A percentile compares a stretch with the other conserved stretches of the same genome.
phyloP scores from a whole-genome alignment of 164 flowering plant species.

The Taxillus chinensis region DNA sequence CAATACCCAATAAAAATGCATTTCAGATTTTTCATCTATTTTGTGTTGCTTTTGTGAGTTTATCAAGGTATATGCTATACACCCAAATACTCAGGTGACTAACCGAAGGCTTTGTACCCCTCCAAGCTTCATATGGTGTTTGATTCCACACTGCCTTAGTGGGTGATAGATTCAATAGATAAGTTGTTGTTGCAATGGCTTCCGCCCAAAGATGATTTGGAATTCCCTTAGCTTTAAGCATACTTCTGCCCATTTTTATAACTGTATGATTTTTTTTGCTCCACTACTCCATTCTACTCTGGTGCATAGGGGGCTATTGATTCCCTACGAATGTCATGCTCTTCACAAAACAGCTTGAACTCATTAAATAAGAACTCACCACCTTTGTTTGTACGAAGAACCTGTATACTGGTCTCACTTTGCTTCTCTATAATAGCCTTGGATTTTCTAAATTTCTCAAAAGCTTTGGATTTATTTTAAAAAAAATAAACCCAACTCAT shows the following conservation, averaged over 20 bases:
- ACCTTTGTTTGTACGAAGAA: conserved; percentile 1
- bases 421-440: conserved; percentile 9
- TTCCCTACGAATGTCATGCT: conserved; percentile 4
- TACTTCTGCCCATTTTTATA: conserved; percentile 12
- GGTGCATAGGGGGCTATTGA: conserved; percentile 5
- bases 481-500: conserved; percentile 15
- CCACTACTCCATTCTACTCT: conserved; percentile 8
- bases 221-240: conserved; percentile 11
- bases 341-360: conserved; percentile 2
- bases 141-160: conserved; percentile 6
- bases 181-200: conserved; percentile 8
- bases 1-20: conserved; percentile 11
- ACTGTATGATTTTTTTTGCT: conserved; percentile 14
- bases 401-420: not conserved
- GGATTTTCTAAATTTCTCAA: conserved; percentile 9
- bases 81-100: conserved; percentile 10
- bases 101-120: conserved; percentile 8
- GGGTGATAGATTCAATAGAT: conserved; percentile 7
- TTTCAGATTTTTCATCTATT: conserved; percentile 9
- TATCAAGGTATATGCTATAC: conserved; percentile 5
- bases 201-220: conserved; percentile 13
- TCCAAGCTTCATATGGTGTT: conserved; percentile 15
- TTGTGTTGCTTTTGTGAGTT: not conserved
- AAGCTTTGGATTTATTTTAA: conserved; percentile 4
- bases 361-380: conserved; percentile 7